phyloP scores from a whole-genome alignment of 306 rosid species.

The Prunus davidiana region DNA sequence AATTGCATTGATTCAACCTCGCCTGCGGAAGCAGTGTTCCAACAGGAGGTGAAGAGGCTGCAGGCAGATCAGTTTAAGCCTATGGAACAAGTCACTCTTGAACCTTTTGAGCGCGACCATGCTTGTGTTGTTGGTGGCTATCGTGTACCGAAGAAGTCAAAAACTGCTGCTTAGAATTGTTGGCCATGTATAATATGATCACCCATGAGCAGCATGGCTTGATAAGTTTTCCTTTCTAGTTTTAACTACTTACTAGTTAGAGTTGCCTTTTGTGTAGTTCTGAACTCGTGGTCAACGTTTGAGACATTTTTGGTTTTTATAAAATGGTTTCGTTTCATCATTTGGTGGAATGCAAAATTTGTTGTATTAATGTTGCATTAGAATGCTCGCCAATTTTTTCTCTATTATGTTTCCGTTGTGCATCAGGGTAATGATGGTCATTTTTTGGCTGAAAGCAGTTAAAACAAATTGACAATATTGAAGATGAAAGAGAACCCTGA shows the following conservation, averaged over 20 bases:
- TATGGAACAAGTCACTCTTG: constrained; percentile 80
- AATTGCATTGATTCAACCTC: constrained; percentile 89
- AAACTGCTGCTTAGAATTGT: constrained; percentile 27
- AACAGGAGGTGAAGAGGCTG: constrained; percentile 76
- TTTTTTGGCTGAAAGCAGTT: neutral
- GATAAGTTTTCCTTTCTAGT: too few relatives aligned
- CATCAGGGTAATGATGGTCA: neutral
- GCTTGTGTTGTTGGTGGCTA: constrained; percentile 90
- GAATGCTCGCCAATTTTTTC: too few relatives aligned
- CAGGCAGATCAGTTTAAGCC: constrained; percentile 89
- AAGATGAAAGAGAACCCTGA: neutral
- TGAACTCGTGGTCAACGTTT: too few relatives aligned
- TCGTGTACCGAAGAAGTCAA: constrained; percentile 60
- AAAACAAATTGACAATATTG: neutral
- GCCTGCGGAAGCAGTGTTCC: constrained; percentile 73
- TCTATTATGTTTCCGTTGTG: too few relatives aligned
- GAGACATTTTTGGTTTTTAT: too few relatives aligned
- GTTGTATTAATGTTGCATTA: too few relatives aligned
- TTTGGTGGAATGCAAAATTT: too few relatives aligned
- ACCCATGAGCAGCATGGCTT: too few relatives aligned
- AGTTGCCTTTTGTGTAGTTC: too few relatives aligned
- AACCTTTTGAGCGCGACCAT: constrained; percentile 90
- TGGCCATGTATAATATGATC: neutral
- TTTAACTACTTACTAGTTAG: too few relatives aligned
- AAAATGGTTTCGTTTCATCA: too few relatives aligned